Conservation (phyloP, 495 filamentous ascomycete genomes). For the Aspergillus indologenus region DNA sequence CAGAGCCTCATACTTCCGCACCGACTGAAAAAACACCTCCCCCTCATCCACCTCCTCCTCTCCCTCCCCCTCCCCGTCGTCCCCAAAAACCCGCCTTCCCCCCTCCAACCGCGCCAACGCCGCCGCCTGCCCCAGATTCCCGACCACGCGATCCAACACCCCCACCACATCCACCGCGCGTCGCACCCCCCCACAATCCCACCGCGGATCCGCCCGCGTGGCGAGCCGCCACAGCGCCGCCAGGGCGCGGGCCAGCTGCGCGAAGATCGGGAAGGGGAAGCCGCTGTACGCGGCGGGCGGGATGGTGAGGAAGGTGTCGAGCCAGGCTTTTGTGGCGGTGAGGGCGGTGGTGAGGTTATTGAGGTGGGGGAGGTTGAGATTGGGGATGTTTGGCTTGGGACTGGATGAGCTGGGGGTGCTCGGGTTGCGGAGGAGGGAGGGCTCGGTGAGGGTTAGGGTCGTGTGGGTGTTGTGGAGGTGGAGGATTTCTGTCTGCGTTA, state of each 20-base stretch:
- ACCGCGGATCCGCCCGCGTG: background rate
- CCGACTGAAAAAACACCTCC: background rate
- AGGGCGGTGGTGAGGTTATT: conserved; percentile 6
- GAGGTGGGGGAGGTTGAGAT: conserved; percentile 2
- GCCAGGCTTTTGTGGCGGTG: conserved; percentile 8
- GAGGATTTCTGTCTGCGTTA: background rate
- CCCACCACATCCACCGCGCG: background rate
- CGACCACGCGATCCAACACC: background rate
- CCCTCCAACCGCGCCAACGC: conserved; percentile 1
- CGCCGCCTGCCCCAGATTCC: conserved; percentile 2
- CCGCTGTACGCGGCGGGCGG: conserved; percentile 1
- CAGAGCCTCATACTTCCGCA: too few species aligned
- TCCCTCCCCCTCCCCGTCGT: background rate
- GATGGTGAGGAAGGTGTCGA: conserved; percentile 9
- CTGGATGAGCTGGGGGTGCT: background rate
- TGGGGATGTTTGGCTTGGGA: background rate
- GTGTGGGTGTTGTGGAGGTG: conserved; percentile 1
- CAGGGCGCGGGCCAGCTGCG: background rate
- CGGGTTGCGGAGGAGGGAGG: conserved; percentile 1
- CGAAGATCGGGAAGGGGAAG: conserved; percentile 2
- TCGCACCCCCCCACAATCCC: background rate
- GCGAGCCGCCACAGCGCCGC: conserved; percentile 1
- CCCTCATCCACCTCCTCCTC: background rate
- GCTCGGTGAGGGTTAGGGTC: conserved; percentile 1
- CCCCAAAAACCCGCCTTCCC: background rate